phyloP scores from a whole-genome alignment of 1,284 basidiomycete genomes.

The Cryptococcus maquisensis region DNA sequence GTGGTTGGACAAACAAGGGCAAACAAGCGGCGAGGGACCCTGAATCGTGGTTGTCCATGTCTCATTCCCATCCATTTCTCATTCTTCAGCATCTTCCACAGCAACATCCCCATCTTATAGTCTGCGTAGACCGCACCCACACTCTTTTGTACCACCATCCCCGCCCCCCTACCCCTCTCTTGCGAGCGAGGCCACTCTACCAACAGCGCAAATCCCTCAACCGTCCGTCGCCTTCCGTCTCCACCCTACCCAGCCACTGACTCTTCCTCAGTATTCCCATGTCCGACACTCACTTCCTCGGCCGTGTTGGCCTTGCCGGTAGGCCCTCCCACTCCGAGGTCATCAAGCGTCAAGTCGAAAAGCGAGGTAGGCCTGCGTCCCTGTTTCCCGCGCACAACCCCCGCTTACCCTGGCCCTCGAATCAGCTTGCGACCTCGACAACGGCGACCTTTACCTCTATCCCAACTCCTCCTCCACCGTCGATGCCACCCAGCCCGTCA shows the following conservation, averaged over 20 bases:
- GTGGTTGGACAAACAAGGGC: background rate
- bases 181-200: background rate
- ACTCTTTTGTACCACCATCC: background rate
- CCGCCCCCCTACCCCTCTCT: background rate
- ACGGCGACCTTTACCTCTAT: slow-evolving; percentile 58
- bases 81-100: background rate
- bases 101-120: background rate
- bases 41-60: background rate
- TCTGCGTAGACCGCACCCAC: background rate
- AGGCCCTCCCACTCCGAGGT: slow-evolving; percentile 9
- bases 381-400: background rate
- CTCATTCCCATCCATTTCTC: background rate
- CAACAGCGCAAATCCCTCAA: background rate
- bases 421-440: slow-evolving; percentile 24
- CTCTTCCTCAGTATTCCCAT: background rate
- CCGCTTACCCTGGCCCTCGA: background rate
- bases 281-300: slow-evolving; percentile 10
- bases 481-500: slow-evolving; percentile 57
- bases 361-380: slow-evolving; percentile 13
- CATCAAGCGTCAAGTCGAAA: slow-evolving; percentile 10
- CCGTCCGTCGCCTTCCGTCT: slow-evolving; percentile 4
- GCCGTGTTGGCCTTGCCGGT: slow-evolving; percentile 26
- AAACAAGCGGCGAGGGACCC: background rate
- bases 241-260: background rate
- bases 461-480: slow-evolving; percentile 58